Conservation (phyloP, 2,329 filamentous ascomycete species). For the Microcyclosporella mali region DNA sequence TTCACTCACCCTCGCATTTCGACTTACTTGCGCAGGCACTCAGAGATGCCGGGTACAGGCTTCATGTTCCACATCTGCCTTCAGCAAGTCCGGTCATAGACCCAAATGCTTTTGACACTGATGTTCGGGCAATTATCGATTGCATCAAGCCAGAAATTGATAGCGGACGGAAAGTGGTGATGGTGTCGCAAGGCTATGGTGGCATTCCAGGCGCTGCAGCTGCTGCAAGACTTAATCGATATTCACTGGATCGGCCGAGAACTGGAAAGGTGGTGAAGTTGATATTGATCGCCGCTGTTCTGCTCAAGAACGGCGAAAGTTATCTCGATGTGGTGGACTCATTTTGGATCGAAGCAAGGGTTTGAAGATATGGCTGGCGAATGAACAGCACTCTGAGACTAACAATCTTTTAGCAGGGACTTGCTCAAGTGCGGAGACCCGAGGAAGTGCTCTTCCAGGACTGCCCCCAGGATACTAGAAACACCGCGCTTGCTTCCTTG, state of each 20-base stretch:
- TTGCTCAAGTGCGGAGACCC: neutral
- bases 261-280: neutral
- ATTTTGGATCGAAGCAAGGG: neutral
- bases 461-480: neutral
- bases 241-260: slow-evolving; percentile 3
- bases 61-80: neutral
- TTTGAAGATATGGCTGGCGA: neutral
- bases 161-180: neutral
- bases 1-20: slow-evolving; percentile 1
- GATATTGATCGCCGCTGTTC: neutral
- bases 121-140: neutral
- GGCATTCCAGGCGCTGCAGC: slow-evolving; percentile 1
- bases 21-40: neutral
- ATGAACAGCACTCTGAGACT: neutral
- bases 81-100: neutral
- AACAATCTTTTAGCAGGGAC: neutral
- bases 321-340: neutral
- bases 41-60: neutral
- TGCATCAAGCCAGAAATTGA: neutral
- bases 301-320: neutral
- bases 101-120: neutral
- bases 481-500: neutral
- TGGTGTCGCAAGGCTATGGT: slow-evolving; percentile 1
- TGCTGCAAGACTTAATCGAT: slow-evolving; percentile 1
- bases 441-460: neutral